Evolutionary conservation across 2,329 filamentous ascomycete genomes (phyloP), one percentile per base, ranked within the genome.

Genomic region (Fusarium miscanthi): DNA sequence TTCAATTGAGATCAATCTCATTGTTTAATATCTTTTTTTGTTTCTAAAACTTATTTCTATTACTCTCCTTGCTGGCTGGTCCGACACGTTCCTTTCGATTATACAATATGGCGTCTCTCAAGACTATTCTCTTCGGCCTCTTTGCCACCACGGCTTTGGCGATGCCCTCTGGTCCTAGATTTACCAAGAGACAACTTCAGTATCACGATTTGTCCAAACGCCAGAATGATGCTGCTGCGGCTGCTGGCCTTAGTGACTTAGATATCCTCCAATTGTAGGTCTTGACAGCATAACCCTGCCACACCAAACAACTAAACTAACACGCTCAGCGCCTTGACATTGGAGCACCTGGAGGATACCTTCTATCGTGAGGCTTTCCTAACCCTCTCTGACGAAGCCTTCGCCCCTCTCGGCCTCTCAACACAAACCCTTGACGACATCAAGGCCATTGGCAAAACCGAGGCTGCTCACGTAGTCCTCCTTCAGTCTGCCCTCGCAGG

Each of bases 351-450:
- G 76, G 92, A 94, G 83, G 86, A 90, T 30, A 85, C 87, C 61
- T 94, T 93, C 82, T 94, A 94, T 85, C 85, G 88, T 75, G 86
- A 92, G 78, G 92, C 91, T 41, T 92, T 94, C 78, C 85, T 86
- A 70, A 87, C 89, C 80, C 93, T 94, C 83, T 85, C 88, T 31
- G 86, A 88, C 43, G 80, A 85, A 35, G 89, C 93, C 77, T 94
- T 94, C 82, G 79, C 83, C 30, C 88, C 89, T n/a, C 78, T 81
- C 41, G 82, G 80, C 25, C 78, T 81, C 71, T 78, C 72, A 51
- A 64, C 63, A 12, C 37, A 70, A 30, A 74, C 79, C 41, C 72
- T 81, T 51, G 42, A 63, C 54, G 89, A 92, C 77, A 85, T 94
- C 58, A 85, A 89, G 81, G 80, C 84, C 61, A 88, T 94, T 66